phyloP scores from a whole-genome alignment of 2,329 filamentous ascomycete species.

The Alternaria triticina region DNA sequence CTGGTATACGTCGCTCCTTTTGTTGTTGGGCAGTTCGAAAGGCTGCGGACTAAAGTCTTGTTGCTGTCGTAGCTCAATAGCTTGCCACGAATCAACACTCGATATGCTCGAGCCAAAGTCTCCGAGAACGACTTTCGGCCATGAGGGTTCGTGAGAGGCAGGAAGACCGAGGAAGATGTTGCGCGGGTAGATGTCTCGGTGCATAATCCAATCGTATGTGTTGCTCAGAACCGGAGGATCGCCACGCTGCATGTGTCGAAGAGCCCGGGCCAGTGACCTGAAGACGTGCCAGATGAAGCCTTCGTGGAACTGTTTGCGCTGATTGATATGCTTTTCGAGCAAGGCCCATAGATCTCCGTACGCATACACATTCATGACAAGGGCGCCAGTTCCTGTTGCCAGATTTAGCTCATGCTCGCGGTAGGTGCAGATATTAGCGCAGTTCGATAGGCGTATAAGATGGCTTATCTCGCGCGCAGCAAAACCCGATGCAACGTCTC shows the following conservation, averaged over 20 bases:
- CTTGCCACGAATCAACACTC: fast-evolving
- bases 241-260: background rate
- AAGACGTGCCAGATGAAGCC: background rate
- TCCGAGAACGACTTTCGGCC: background rate
- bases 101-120: background rate
- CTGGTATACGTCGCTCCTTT: background rate
- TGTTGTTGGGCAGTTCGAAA: background rate
- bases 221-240: background rate
- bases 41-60: background rate
- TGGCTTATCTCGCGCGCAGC: background rate
- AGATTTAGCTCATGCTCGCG: background rate
- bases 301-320: background rate
- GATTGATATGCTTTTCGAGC: background rate
- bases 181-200: background rate
- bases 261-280: background rate
- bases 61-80: background rate
- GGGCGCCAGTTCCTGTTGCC: background rate
- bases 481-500: background rate
- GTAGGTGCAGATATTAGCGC: background rate
- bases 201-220: background rate
- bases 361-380: background rate
- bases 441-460: background rate
- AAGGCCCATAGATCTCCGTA: background rate
- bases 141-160: background rate
- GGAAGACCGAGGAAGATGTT: background rate